phyloP scores from a whole-genome alignment of 768 basidiomycete species.

The Boletus subparvulus region DNA sequence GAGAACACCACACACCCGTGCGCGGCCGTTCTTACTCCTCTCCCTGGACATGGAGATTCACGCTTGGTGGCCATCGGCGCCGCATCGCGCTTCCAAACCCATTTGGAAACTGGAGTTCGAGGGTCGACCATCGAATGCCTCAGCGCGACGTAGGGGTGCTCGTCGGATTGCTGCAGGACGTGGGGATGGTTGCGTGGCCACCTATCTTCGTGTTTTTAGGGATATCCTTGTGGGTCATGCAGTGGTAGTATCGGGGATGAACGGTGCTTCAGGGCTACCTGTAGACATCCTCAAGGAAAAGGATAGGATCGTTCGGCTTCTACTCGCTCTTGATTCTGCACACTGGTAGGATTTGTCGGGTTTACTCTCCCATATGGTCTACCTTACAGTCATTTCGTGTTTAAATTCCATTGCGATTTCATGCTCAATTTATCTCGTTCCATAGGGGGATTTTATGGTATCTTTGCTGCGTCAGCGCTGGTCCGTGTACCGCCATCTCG shows the following conservation, averaged over 20 bases:
- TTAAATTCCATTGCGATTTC: neutral
- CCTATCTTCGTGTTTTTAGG: constrained; percentile 33
- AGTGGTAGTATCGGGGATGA: constrained; percentile 13
- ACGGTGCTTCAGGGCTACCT: neutral
- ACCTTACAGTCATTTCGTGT: neutral
- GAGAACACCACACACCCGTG: neutral
- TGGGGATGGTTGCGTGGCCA: constrained; percentile 38
- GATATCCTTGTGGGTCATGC: constrained; percentile 36
- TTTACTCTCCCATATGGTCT: neutral
- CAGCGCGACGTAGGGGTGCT: constrained; percentile 27
- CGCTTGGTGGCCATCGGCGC: constrained; percentile 22
- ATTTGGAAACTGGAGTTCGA: constrained; percentile 9
- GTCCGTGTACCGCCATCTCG: constrained; percentile 5
- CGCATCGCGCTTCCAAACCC: constrained; percentile 24
- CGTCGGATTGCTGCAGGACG: constrained; percentile 32
- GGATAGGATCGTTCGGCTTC: neutral
- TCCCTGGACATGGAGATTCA: constrained; percentile 28
- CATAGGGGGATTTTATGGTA: neutral
- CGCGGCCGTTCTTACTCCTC: constrained; percentile 18
- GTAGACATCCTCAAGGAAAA: neutral
- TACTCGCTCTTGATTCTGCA: neutral
- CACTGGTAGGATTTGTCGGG: neutral
- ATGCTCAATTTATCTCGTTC: neutral
- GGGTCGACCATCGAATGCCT: constrained; percentile 4
- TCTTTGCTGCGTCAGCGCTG: neutral